A percentile compares a stretch with the other conserved stretches of the same genome.
Evolutionary conservation across 2,329 filamentous ascomycete genomes (phyloP).

Genomic region (Pyricularia sp.): DNA sequence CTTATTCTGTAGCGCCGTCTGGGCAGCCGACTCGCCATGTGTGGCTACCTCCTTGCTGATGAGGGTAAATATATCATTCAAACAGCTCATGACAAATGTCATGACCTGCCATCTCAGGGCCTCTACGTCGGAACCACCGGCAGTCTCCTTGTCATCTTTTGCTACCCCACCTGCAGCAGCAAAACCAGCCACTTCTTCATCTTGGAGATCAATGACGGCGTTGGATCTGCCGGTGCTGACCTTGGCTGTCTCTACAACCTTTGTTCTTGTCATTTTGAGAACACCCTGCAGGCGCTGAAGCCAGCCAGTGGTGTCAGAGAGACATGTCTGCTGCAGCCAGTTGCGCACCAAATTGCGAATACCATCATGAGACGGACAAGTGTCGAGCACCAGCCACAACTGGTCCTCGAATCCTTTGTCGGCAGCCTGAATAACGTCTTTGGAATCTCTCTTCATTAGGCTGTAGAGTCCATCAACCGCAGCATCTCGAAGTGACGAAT

Average conservation of each 20-base stretch:
- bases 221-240: conserved; percentile 24
- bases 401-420: conserved; percentile 75
- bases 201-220: conserved; percentile 65
- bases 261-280: conserved; percentile 72
- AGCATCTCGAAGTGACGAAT: conserved; percentile 58
- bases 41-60: conserved; percentile 67
- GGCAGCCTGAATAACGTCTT: conserved; percentile 66
- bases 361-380: conserved; percentile 59
- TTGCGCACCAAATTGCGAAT: conserved; percentile 81
- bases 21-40: conserved; percentile 66
- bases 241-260: conserved; percentile 39
- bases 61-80: conserved; percentile 69
- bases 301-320: conserved; percentile 72
- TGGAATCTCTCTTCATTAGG: conserved; percentile 83
- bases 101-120: conserved; percentile 89
- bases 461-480: conserved; percentile 85
- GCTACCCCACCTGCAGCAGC: conserved; percentile 55
- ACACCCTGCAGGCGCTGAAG: conserved; percentile 78
- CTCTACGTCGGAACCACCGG: conserved; percentile 56
- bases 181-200: conserved; percentile 95
- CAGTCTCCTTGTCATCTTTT: conserved; percentile 39
- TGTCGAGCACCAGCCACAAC: conserved; percentile 80
- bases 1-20: conserved; percentile 64
- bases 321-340: conserved; percentile 84
- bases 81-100: conserved; percentile 81